Evolutionary conservation across 2,329 filamentous ascomycete species (phyloP).

Genomic region (Colletotrichum neosansevieriae): DNA sequence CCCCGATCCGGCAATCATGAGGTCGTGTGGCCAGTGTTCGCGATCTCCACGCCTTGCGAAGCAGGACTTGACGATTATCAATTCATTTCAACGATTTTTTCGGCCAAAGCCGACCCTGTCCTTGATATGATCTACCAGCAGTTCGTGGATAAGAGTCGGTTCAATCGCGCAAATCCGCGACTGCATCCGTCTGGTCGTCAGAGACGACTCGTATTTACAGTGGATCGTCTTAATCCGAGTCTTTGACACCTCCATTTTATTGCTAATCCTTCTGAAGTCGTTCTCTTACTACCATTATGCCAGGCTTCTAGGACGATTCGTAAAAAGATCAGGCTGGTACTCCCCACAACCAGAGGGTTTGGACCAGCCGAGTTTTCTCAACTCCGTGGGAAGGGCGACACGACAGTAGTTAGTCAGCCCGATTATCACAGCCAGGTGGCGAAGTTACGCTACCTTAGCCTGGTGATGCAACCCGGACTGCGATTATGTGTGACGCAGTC

Average conservation of each 20-base stretch:
- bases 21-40: not conserved
- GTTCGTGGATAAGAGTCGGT: not conserved
- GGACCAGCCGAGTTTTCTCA: not conserved
- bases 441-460: not conserved
- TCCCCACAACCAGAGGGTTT: not conserved
- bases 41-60: not conserved
- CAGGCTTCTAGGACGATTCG: not conserved
- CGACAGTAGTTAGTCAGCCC: not conserved
- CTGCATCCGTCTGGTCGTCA: not conserved
- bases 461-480: too few relatives aligned
- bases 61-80: not conserved
- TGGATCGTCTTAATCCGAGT: not conserved
- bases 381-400: not conserved
- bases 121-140: not conserved
- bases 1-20: not conserved
- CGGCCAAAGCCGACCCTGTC: not conserved
- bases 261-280: not conserved
- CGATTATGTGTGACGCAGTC: too few relatives aligned
- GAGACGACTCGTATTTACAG: not conserved
- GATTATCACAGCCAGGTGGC: not conserved
- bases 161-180: not conserved
- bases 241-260: not conserved
- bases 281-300: too few relatives aligned
- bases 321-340: not conserved
- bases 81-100: slow-evolving; percentile 1